A percentile compares a stretch with the other conserved stretches of the same genome.
Evolutionary conservation across 164 flowering plant species (phyloP).

Genomic region (Stephania japonica): DNA sequence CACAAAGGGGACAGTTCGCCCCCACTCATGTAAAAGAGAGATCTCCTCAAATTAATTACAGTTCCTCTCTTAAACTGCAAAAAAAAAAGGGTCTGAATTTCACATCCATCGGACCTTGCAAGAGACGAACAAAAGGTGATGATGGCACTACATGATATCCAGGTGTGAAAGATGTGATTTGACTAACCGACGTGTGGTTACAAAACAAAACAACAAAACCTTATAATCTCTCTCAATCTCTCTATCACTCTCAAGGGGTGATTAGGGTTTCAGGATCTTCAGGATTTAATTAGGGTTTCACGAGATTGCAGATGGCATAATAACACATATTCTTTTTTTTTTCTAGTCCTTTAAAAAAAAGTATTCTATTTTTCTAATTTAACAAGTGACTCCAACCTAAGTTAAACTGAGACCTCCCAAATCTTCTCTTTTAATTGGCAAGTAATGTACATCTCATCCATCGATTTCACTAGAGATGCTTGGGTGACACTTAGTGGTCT

Average conservation of each 20-base stretch:
- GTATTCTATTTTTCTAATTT: too few relatives aligned
- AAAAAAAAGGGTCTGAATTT: slow-evolving; percentile 1
- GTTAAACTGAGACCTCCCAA: too few relatives aligned
- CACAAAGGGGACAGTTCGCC: slow-evolving; percentile 19
- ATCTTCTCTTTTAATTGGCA: too few relatives aligned
- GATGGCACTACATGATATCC: slow-evolving; percentile 17
- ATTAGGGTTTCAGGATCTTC: not conserved
- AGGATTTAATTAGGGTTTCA: too few relatives aligned
- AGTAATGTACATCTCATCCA: too few relatives aligned
- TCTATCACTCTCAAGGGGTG: not conserved
- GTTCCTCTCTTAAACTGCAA: too few relatives aligned
- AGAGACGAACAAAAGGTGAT: slow-evolving; percentile 6
- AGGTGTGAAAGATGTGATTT: slow-evolving; percentile 8
- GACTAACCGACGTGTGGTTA: slow-evolving; percentile 1
- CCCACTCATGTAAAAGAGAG: slow-evolving; percentile 23
- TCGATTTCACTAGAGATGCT: too few relatives aligned
- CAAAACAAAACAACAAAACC: not conserved
- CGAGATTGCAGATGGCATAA: too few relatives aligned
- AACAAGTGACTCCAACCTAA: too few relatives aligned
- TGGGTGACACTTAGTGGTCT: too few relatives aligned
- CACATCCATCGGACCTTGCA: slow-evolving; percentile 11
- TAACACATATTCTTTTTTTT: too few relatives aligned
- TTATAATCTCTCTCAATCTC: not conserved
- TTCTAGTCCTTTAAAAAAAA: too few relatives aligned
- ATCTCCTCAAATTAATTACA: slow-evolving; percentile 12